Conservation (phyloP, 768 basidiomycete species). For the Dictyophora rubrovolvata region DNA sequence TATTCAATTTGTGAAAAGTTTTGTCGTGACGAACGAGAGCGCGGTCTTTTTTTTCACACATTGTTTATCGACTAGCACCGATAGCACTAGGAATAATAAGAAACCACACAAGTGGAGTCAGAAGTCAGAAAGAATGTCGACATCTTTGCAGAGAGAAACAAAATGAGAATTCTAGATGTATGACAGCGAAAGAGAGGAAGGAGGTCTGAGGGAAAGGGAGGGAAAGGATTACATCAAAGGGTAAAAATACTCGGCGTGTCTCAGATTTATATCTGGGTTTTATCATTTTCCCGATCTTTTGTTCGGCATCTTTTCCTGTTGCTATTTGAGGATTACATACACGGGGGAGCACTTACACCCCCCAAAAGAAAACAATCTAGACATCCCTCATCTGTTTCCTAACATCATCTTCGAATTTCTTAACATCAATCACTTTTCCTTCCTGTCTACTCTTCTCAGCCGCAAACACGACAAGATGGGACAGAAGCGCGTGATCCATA, state of each 20-base stretch:
- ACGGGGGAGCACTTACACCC: background rate
- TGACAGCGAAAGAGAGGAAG: background rate
- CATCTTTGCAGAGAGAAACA: no score
- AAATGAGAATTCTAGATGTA: background rate
- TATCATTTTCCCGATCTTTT: background rate
- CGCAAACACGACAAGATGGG: conserved; percentile 80
- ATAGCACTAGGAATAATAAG: no score
- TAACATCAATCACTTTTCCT: conserved; percentile 60
- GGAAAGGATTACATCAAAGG: background rate
- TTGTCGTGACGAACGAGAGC: no score
- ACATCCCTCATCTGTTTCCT: background rate
- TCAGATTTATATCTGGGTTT: background rate
- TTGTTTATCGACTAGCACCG: no score
- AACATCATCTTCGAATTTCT: conserved; percentile 43
- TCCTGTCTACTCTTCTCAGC: conserved; percentile 68
- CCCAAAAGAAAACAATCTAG: background rate
- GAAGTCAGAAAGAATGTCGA: no score
- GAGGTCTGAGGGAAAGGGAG: background rate
- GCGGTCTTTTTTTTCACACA: no score
- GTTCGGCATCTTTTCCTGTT: background rate
- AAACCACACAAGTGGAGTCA: no score
- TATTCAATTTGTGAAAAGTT: no score
- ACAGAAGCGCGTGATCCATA: conserved; percentile 59
- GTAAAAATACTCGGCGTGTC: background rate
- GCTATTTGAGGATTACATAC: background rate